Evolutionary conservation across 1,139 yeast genomes (phyloP), one percentile per base, ranked within the genome.

Genomic region (Candida tropicalis): DNA sequence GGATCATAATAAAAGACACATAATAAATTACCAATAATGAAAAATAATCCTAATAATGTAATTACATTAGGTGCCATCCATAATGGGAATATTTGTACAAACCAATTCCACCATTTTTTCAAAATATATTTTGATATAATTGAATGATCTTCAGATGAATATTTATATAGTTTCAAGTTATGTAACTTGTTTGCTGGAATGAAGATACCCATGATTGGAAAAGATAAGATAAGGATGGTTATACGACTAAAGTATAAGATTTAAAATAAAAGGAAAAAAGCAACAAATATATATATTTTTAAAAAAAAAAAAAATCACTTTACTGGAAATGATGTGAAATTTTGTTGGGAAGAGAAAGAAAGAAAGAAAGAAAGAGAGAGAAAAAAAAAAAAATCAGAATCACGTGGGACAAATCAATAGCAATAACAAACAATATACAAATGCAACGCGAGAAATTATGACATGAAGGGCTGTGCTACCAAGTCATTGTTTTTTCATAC

Each of bases 51-150:
- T 13, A 79, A 67, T 31, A 91, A 68, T 0, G 98, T 91, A 45
- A 91, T 86, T 60, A 87, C 79, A 60, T 87, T 89, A 9, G 96
- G 96, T 2, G 97, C 97, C 86, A 89, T 80, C 77, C 84, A 84
- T 50, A 74, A 50, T 3, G 98, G 98, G 66, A 90, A 88, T 34
- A 89, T 68, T 42, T 70, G 63, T 22, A 86, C 93, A 61, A 89
- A 86, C 51, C 72, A 66, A 44, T 74, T 66, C 93, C 93, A 86
- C 73, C 91, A 91, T 46, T 84, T 87, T 59, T 86, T 88, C 53
- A 91, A 70, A 10, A 90, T 63, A 57, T 82, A 81, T 59, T 82
- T 82, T 17, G 97, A 87, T 20, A 85, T 70, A 41, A 87, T 63
- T 1, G 97, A 89, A 51, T 84, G 84, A 61, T 91, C 98, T 57